Conservation (phyloP, 176 grass and related monocot species). For the Ensete glaucum region DNA sequence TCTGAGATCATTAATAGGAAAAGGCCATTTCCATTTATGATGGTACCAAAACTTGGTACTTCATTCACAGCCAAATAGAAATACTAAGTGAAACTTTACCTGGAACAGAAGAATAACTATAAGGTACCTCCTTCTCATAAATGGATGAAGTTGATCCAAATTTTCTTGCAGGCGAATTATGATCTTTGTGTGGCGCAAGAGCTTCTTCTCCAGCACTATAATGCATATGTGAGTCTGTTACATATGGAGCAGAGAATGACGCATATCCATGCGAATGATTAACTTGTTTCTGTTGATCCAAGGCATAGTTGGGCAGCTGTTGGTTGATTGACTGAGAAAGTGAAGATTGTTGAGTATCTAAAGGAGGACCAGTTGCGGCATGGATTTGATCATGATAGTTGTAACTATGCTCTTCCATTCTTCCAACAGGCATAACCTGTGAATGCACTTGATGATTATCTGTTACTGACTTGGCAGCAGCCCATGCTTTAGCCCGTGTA, state of each 20-base stretch:
- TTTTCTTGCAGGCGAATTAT: slow-evolving; percentile 29
- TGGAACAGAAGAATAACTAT: slow-evolving; percentile 86
- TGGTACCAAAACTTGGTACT: neutral
- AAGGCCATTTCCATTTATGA: neutral
- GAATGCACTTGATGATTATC: slow-evolving; percentile 44
- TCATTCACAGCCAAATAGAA: slow-evolving; percentile 30
- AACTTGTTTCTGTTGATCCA: slow-evolving; percentile 55
- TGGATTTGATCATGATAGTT: slow-evolving; percentile 48
- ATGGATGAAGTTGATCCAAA: slow-evolving; percentile 47
- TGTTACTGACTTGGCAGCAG: slow-evolving; percentile 52
- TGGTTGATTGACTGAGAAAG: slow-evolving; percentile 36
- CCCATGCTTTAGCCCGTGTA: slow-evolving; percentile 78
- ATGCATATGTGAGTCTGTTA: slow-evolving; percentile 23
- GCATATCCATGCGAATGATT: slow-evolving; percentile 43
- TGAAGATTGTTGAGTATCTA: slow-evolving; percentile 34
- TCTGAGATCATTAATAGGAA: neutral
- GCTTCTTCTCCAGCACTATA: slow-evolving; percentile 35
- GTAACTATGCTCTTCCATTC: slow-evolving; percentile 39
- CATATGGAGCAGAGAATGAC: slow-evolving; percentile 27
- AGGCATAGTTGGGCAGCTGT: slow-evolving; percentile 28
- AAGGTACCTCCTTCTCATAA: slow-evolving; percentile 85
- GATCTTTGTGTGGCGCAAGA: slow-evolving; percentile 47
- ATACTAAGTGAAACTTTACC: slow-evolving; percentile 58
- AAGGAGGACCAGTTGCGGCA: slow-evolving; percentile 31
- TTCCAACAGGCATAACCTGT: slow-evolving; percentile 31